Base-by-base conservation (phyloP, 192 early-diverging fungal species). In the Linnemannia elongata region DNA sequence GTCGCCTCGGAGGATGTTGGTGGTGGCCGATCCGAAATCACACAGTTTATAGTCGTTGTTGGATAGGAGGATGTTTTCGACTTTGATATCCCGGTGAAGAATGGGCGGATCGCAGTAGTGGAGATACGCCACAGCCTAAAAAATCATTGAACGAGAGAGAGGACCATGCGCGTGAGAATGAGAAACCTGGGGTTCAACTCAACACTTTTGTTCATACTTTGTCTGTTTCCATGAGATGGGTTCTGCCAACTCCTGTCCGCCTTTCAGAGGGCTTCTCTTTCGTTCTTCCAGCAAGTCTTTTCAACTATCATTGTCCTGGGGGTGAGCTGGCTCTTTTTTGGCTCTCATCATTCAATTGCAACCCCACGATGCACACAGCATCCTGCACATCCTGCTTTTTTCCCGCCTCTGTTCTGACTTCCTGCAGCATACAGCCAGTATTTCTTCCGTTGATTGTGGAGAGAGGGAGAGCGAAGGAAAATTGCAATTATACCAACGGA, bases 11-110 rank as follows among this genome's bases (percentile, higher is more conserved):
- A 95, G 77, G 36, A 85, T 90, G 68, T 88, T 84, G 30, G 91
- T 92, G 1, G 97, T 95, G 35, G 95, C 93, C 1, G 97, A 98
- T 57, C 98, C 98, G 94, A 99, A 99, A 88, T 99, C 98, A 88
- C 97, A 98, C 55, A 99, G 91, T 83, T 98, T 98, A 89, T 95
- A 97, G 30, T 92, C 91, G 79, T 91, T 83, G 72, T 81, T 77
- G 33, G 93, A 82, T 22, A 96, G 91, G 6, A 95, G 88, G 17
- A 95, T 90, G 79, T 98, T 98, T 83, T 99, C 97, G 52, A 97
- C 94, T 75, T 95, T 96, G 72, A 96, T 90, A 76, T 96, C 95
- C 76, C 98, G 91, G 81, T 99, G 98, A 30, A 98, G 89, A 38
- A 98, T 91, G 20, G 97, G 95, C 75, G 94, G 95, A 30, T 88